phyloP scores from a whole-genome alignment of 768 basidiomycete species.

The Astraeus odoratus region DNA sequence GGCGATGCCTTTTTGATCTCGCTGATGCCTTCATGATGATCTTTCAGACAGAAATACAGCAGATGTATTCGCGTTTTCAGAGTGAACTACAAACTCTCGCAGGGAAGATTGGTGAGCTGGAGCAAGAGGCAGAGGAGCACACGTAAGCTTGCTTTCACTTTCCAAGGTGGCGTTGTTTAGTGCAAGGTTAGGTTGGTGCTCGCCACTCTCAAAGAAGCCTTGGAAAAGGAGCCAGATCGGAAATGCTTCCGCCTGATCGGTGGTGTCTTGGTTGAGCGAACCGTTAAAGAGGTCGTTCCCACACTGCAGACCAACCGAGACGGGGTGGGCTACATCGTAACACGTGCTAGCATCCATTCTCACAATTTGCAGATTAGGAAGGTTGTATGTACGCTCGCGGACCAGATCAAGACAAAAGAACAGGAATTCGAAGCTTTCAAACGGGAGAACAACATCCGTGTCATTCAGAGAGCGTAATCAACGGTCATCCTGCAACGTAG shows the following conservation, averaged over 20 bases:
- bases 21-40: conserved; percentile 31
- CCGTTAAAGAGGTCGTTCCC: conserved; percentile 91
- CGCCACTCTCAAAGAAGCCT: conserved; percentile 74
- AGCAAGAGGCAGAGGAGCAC: conserved; percentile 94
- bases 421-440: conserved; percentile 77
- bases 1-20: conserved; percentile 11
- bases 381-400: conserved; percentile 68
- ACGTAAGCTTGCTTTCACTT: conserved; percentile 44
- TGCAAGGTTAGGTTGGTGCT: conserved; percentile 65
- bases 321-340: conserved; percentile 49
- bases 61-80: conserved; percentile 74
- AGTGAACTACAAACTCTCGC: conserved; percentile 89
- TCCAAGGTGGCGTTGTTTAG: conserved; percentile 1
- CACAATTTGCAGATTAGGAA: conserved; percentile 60
- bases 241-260: conserved; percentile 97
- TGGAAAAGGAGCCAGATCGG: conserved; percentile 78
- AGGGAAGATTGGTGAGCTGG: conserved; percentile 92
- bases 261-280: conserved; percentile 91
- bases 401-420: conserved; percentile 87
- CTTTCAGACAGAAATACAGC: conserved; percentile 72
- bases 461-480: conserved; percentile 32
- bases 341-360: background rate
- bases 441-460: conserved; percentile 67
- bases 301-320: conserved; percentile 84
- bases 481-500: conserved; percentile 6